phyloP scores from a whole-genome alignment of 495 filamentous ascomycete species.

The Aspergillus egyptiacus region DNA sequence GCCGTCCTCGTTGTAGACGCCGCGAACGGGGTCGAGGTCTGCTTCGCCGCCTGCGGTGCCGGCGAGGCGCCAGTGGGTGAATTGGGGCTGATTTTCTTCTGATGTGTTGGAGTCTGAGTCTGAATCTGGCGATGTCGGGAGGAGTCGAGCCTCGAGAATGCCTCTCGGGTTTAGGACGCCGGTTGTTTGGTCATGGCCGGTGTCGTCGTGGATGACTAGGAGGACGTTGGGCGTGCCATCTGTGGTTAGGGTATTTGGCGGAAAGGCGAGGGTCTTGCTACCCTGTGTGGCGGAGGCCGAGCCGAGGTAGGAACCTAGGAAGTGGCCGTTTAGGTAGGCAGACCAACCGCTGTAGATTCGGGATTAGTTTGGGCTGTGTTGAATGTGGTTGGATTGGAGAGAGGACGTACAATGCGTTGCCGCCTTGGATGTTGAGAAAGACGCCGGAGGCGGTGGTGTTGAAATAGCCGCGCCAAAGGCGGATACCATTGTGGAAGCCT shows the following conservation, averaged over 20 bases:
- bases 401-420: constrained; percentile 46
- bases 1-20: constrained; percentile 71
- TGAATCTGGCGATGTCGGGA: constrained; percentile 26
- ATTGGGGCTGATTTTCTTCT: constrained; percentile 22
- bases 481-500: constrained; percentile 61
- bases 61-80: constrained; percentile 63
- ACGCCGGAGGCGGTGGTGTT: constrained; percentile 46
- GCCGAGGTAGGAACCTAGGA: constrained; percentile 52
- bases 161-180: constrained; percentile 63
- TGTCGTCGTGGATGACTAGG: constrained; percentile 68
- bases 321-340: constrained; percentile 50
- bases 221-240: constrained; percentile 45
- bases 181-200: constrained; percentile 60
- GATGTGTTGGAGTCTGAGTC: too few species aligned
- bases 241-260: constrained; percentile 43
- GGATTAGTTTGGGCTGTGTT: not conserved
- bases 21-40: constrained; percentile 58
- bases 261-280: constrained; percentile 29
- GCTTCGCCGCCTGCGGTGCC: constrained; percentile 68
- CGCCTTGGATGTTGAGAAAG: constrained; percentile 56
- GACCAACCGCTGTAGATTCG: constrained; percentile 42
- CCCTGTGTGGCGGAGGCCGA: constrained; percentile 33
- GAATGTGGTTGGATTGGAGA: not conserved
- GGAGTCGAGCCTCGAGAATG: constrained; percentile 52
- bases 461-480: constrained; percentile 69